Evolutionary conservation across 179 eudicot species (phyloP).

Genomic region (Beta macrorhiza): DNA sequence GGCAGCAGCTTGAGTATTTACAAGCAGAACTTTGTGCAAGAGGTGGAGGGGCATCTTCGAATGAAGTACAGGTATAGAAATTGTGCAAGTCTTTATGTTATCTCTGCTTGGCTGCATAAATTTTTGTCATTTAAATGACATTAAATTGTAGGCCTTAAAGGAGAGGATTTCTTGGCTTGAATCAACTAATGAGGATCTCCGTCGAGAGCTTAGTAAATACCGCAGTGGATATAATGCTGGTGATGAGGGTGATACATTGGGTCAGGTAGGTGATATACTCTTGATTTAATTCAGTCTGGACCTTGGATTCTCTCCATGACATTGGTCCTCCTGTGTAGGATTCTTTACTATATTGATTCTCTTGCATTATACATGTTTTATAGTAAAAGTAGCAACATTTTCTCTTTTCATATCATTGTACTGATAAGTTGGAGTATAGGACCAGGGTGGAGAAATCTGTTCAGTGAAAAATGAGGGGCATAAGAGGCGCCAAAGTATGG

Average conservation of each 20-base stretch:
- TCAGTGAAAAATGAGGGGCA: conserved; percentile 67
- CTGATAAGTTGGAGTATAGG: conserved; percentile 14
- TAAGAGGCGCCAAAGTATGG: conserved; percentile 88
- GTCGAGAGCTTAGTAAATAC: conserved; percentile 68
- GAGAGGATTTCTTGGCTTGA: conserved; percentile 95
- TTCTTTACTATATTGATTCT: neutral
- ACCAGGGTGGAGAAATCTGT: conserved; percentile 52
- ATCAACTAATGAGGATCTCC: conserved; percentile 81
- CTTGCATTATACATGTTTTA: neutral
- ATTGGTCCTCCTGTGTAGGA: neutral
- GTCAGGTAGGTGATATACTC: conserved; percentile 43
- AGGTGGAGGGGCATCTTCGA: conserved; percentile 72
- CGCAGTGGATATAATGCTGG: conserved; percentile 56
- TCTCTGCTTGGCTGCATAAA: conserved; percentile 1
- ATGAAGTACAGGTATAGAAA: conserved; percentile 71
- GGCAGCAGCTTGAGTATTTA: conserved; percentile 88
- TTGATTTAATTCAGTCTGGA: neutral
- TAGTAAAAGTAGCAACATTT: neutral
- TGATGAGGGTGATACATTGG: conserved; percentile 52
- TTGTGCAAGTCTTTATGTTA: conserved; percentile 9
- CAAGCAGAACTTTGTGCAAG: conserved; percentile 98
- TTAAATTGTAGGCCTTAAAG: conserved; percentile 58
- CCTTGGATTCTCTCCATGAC: neutral
- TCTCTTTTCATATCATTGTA: conserved; percentile 1
- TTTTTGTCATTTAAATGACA: neutral